A percentile compares a stretch with the other conserved stretches of the same genome.
Evolutionary conservation across 2,329 filamentous ascomycete genomes (phyloP).

Genomic region (Polytolypa hystricis): DNA sequence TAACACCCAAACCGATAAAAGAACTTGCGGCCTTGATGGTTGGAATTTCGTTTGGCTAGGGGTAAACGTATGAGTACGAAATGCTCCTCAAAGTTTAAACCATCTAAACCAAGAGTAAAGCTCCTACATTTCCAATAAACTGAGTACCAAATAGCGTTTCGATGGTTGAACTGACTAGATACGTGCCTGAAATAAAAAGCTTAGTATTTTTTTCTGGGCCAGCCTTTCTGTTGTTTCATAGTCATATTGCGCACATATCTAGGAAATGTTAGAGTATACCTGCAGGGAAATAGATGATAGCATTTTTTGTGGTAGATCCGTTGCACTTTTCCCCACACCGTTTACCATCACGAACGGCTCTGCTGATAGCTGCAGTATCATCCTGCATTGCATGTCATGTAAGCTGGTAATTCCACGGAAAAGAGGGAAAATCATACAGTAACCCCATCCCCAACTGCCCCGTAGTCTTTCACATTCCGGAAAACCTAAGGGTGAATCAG

Average conservation of each 20-base stretch:
- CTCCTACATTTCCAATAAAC: constrained; percentile 12
- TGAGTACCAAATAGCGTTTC: constrained; percentile 12
- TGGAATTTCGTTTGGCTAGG: no score
- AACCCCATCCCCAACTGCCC: constrained; percentile 5
- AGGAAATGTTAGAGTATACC: background rate
- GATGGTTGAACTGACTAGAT: constrained; percentile 13
- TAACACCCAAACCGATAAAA: constrained; percentile 69
- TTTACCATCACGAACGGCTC: constrained; percentile 4
- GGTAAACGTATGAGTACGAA: no score
- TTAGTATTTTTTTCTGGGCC: background rate
- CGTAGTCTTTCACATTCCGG: constrained; percentile 6
- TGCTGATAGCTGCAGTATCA: constrained; percentile 2
- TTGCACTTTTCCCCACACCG: constrained; percentile 12
- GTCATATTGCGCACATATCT: no score
- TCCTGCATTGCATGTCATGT: constrained; percentile 2
- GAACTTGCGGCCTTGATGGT: constrained; percentile 39
- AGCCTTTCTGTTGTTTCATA: no score
- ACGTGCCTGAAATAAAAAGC: constrained; percentile 25
- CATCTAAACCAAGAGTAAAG: no score
- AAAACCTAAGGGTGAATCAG: constrained; percentile 2
- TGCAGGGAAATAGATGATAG: constrained; percentile 45
- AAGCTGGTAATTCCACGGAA: background rate
- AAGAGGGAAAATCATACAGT: constrained; percentile 3
- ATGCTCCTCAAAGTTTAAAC: no score
- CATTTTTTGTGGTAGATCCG: constrained; percentile 12